Percentiles rank a stretch among this genome's conserved stretches.
Evolutionary conservation across 169 alveolate genomes (phyloP).

Genomic region (Plasmodium reichenowi): DNA sequence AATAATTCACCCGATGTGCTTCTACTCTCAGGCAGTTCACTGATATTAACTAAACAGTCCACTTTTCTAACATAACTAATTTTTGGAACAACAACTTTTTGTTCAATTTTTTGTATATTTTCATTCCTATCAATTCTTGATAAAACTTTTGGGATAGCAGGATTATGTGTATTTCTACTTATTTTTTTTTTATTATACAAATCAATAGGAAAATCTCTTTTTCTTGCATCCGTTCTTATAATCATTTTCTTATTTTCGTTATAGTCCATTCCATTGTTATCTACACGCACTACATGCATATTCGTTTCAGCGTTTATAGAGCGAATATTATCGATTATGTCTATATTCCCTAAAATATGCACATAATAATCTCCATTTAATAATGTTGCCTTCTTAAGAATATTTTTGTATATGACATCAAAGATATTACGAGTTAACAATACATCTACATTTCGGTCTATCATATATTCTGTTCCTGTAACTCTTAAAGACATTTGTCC

Average conservation of each 20-base stretch:
- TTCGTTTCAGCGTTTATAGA: too few species aligned
- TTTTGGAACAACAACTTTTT: neutral
- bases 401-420: constrained; percentile 21
- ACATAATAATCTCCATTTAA: constrained; percentile 16
- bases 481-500: constrained; percentile 3
- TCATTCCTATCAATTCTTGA: too few species aligned
- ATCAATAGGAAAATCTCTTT: too few species aligned
- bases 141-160: neutral
- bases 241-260: too few species aligned
- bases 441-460: constrained; percentile 11
- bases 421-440: constrained; percentile 5
- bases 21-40: too few species aligned
- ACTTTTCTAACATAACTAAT: neutral
- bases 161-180: neutral
- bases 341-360: neutral
- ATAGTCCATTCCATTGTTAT: too few species aligned
- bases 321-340: too few species aligned
- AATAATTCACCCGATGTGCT: too few species aligned
- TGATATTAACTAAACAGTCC: neutral
- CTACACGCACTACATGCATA: too few species aligned
- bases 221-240: too few species aligned
- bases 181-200: too few species aligned
- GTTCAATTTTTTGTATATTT: neutral
- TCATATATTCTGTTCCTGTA: constrained; percentile 1
- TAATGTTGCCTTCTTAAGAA: constrained; percentile 1